A percentile compares a stretch with the other conserved stretches of the same genome.
phyloP scores from a whole-genome alignment of 2,329 filamentous ascomycete species.

The Clonostachys chloroleuca region DNA sequence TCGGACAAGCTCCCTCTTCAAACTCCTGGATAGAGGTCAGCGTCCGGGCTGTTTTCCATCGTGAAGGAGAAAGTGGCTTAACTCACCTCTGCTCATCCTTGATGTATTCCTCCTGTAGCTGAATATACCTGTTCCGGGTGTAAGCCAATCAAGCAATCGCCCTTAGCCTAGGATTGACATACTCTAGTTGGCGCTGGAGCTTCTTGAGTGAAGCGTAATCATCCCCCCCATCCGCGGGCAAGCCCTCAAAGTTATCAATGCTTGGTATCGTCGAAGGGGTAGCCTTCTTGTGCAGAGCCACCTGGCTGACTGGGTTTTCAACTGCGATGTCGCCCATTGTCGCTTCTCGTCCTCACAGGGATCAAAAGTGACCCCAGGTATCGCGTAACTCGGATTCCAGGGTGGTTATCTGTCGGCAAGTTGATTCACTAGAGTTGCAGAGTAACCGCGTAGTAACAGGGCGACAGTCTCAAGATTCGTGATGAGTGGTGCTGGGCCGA shows the following conservation, averaged over 20 bases:
- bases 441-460: no score
- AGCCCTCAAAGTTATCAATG: conserved; percentile 84
- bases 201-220: conserved; percentile 96
- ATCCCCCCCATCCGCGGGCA: conserved; percentile 76
- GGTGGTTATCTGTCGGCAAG: no score
- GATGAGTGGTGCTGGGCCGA: no score
- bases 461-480: no score
- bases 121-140: conserved; percentile 66
- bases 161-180: conserved; percentile 11
- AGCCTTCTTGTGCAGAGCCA: conserved; percentile 77
- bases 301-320: conserved; percentile 71
- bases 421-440: no score
- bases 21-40: conserved; percentile 54
- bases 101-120: conserved; percentile 99
- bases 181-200: conserved; percentile 94
- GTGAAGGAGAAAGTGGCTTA: background rate
- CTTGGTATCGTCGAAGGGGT: conserved; percentile 78
- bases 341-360: background rate
- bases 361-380: no score
- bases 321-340: conserved; percentile 83
- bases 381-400: no score
- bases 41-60: background rate
- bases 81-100: conserved; percentile 93
- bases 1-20: conserved; percentile 94
- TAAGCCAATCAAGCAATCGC: conserved; percentile 1